These are phyloP conservation scores for Anisodus acutangulus DNA, from an alignment of 257 asterid species.

Conservation along the genomic window DNA sequence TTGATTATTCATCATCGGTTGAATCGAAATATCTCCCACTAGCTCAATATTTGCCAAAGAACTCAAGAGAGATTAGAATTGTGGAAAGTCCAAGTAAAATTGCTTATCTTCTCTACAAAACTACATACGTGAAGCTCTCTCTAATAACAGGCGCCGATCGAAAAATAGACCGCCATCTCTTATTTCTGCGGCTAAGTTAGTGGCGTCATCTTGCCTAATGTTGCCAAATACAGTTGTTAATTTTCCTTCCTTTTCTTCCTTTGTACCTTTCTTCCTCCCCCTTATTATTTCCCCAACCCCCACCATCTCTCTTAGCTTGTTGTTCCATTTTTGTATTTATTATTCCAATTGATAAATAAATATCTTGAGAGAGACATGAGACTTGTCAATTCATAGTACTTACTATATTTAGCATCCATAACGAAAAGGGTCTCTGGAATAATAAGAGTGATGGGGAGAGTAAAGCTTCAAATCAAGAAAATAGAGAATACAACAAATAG, in stretches of 20 bases:
- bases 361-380: slow-evolving; percentile 15
- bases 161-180: slow-evolving; percentile 55
- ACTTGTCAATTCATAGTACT: slow-evolving; percentile 14
- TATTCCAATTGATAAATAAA: neutral
- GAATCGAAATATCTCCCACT: neutral
- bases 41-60: neutral
- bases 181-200: slow-evolving; percentile 39
- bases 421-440: slow-evolving; percentile 27
- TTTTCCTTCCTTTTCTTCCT: neutral
- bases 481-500: slow-evolving; percentile 94
- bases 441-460: slow-evolving; percentile 73
- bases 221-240: slow-evolving; percentile 48
- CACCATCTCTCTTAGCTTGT: too few species aligned
- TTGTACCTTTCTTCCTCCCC: too few species aligned
- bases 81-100: neutral
- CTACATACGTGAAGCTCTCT: neutral
- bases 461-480: slow-evolving; percentile 89
- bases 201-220: slow-evolving; percentile 71
- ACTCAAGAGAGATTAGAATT: neutral
- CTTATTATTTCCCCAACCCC: too few species aligned
- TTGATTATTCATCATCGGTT: neutral
- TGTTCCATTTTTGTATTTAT: too few species aligned
- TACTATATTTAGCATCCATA: slow-evolving; percentile 49
- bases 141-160: slow-evolving; percentile 26
- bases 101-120: neutral